These are phyloP conservation scores for Saccharomyces paradoxus DNA, from an alignment of 805 yeast genomes.

Conservation along the genomic window DNA sequence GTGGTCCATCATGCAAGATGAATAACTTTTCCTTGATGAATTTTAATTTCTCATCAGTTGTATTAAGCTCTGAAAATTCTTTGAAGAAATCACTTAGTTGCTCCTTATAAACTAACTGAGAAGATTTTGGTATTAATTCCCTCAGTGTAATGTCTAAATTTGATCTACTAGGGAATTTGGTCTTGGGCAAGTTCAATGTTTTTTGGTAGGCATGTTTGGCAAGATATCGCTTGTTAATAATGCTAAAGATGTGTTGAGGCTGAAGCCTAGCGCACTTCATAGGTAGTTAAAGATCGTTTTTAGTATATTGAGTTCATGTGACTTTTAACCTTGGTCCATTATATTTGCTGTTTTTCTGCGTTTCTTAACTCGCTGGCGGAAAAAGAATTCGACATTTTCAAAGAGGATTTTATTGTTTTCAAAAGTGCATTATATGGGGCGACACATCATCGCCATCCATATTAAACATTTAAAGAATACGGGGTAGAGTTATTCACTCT, in stretches of 20 bases:
- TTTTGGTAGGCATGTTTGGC: slow-evolving; percentile 36
- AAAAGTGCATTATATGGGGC: neutral
- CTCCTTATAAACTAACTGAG: slow-evolving; percentile 57
- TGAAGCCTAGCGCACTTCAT: neutral
- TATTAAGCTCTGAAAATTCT: slow-evolving; percentile 4
- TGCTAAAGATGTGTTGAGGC: slow-evolving; percentile 1
- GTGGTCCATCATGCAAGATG: slow-evolving; percentile 93
- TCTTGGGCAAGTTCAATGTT: slow-evolving; percentile 57
- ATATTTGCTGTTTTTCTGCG: neutral
- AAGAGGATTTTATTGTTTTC: neutral
- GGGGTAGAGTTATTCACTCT: neutral
- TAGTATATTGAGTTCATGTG: neutral
- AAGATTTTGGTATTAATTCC: slow-evolving; percentile 43
- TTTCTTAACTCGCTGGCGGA: neutral
- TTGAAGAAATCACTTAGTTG: slow-evolving; percentile 35
- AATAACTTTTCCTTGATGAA: slow-evolving; percentile 38
- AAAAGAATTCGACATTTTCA: neutral
- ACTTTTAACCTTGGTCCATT: neutral
- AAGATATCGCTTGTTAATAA: slow-evolving; percentile 2
- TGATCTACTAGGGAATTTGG: slow-evolving; percentile 59
- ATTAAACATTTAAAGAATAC: neutral
- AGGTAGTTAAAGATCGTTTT: neutral
- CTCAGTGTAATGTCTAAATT: slow-evolving; percentile 36
- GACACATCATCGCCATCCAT: neutral
- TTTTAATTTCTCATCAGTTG: slow-evolving; percentile 16